Conservation (phyloP, 2,329 filamentous ascomycete genomes). For the Aspergillus sp. region DNA sequence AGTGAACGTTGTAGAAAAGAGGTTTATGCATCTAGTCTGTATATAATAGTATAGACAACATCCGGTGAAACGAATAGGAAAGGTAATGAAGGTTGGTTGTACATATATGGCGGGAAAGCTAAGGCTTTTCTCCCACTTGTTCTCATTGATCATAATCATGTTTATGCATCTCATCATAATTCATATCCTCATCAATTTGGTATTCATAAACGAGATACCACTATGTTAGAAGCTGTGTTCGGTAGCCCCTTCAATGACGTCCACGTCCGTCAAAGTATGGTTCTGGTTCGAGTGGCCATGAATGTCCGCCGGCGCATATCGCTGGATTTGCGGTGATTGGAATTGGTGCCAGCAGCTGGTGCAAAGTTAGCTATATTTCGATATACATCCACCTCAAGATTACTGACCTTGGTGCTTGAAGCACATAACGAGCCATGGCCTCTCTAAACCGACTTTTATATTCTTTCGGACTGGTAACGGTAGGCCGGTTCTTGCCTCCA, state of each 20-base stretch:
- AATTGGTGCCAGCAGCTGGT: constrained; percentile 49
- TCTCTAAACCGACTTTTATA: constrained; percentile 95
- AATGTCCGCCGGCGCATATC: constrained; percentile 29
- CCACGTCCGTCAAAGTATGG: constrained; percentile 20
- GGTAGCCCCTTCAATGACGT: constrained; percentile 19
- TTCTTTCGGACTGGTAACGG: constrained; percentile 94
- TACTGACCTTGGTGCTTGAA: constrained; percentile 49
- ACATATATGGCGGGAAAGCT: background rate
- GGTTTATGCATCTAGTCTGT: background rate
- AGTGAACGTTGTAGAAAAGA: background rate
- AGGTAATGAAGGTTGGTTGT: background rate
- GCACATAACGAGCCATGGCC: constrained; percentile 84
- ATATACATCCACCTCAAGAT: background rate
- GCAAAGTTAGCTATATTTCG: constrained; percentile 1
- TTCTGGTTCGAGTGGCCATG: constrained; percentile 13
- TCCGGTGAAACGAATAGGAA: background rate
- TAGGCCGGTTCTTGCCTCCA: constrained; percentile 79
- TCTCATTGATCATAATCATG: background rate
- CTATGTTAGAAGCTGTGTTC: background rate
- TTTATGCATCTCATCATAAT: constrained; percentile 6
- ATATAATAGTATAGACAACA: background rate
- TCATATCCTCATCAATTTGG: constrained; percentile 4
- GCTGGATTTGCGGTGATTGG: constrained; percentile 31
- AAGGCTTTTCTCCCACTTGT: background rate
- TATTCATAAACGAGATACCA: background rate